Base-by-base conservation (phyloP, 331 rosid species). In the Stylosanthes scabra region DNA sequence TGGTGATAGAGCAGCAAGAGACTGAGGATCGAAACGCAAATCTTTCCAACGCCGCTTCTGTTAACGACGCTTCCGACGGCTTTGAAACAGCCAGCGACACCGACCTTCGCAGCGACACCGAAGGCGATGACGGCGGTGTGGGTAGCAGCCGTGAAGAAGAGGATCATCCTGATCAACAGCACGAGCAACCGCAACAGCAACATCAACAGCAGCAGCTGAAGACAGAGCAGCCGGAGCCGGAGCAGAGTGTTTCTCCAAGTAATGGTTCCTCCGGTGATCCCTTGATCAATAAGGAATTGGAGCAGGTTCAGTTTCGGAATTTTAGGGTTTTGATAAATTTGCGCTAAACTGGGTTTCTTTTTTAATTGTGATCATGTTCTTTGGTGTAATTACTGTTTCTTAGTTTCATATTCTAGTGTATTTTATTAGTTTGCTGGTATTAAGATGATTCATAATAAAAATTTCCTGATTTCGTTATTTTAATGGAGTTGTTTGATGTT, bases 21-120 rank as follows among this genome's bases (percentile, higher is more conserved):
- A 50, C 12, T 7, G 65, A 75, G 3, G 75, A 76, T 66, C 80
- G 11, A 28, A 63, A 56, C 62, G 59, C 34, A 14, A 81, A 51
- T 41, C 71, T 74, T 16, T 56, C 86, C 13, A 76, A 63, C 11
- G 51, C 72, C 0, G 79, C 39, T 20, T 73, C 60, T 40, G 56
- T 25, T 20, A 72, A 74, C 41, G 84, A 86, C n/a, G 81, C 82
- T 41, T 81, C 84, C 77, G 97, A 93, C 13, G 97, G 93, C 71
- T 90, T 87, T 34, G 93, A 93, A 84, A 90, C 98, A 15, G 97
- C 97, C 76, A 93, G 98, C 77, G 97, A 90, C 11, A 81, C 88
- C 46, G 97, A 90, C 15, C 82, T 92, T 45, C 88, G 29, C 27
- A 85, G 73, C 62, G 88, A 81, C 27, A 84, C 65, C 20, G 93